Evolutionary conservation across 441 rosid genomes (phyloP).

Genomic region (Flueggea neowawraea): DNA sequence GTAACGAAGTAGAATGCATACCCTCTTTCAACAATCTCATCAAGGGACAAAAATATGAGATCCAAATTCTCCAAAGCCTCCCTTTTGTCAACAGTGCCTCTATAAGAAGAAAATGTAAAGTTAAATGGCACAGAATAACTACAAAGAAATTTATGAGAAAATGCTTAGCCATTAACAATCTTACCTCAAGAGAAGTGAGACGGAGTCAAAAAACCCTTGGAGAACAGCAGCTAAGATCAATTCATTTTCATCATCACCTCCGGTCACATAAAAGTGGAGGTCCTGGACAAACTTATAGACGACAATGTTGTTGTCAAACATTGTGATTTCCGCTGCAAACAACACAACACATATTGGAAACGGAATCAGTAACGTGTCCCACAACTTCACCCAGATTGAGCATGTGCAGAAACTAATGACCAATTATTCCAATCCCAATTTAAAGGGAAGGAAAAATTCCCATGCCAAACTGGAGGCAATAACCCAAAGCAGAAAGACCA

Average conservation of each 20-base stretch:
- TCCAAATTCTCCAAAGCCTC: constrained; percentile 91
- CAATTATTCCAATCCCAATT: no score
- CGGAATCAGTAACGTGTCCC: neutral
- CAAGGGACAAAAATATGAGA: constrained; percentile 78
- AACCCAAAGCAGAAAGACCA: no score
- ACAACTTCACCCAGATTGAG: neutral
- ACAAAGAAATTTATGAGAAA: neutral
- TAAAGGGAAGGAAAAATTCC: no score
- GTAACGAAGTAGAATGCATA: constrained; percentile 18
- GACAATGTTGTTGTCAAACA: constrained; percentile 54
- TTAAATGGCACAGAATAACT: constrained; percentile 7
- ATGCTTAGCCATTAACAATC: neutral
- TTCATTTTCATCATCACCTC: constrained; percentile 78
- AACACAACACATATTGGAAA: neutral
- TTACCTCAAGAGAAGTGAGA: constrained; percentile 81
- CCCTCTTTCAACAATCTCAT: constrained; percentile 97
- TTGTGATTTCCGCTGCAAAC: constrained; percentile 57
- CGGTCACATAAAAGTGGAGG: constrained; percentile 69
- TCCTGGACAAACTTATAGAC: constrained; percentile 62
- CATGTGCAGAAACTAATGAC: neutral
- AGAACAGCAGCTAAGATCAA: constrained; percentile 79
- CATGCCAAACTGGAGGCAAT: no score
- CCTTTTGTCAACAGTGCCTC: constrained; percentile 84
- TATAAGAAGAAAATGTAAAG: constrained; percentile 20
- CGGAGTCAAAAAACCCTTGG: constrained; percentile 87